These are phyloP conservation scores for Parastagonospora avenae DNA, from an alignment of 2,329 filamentous ascomycete species.

Conservation along the genomic window DNA sequence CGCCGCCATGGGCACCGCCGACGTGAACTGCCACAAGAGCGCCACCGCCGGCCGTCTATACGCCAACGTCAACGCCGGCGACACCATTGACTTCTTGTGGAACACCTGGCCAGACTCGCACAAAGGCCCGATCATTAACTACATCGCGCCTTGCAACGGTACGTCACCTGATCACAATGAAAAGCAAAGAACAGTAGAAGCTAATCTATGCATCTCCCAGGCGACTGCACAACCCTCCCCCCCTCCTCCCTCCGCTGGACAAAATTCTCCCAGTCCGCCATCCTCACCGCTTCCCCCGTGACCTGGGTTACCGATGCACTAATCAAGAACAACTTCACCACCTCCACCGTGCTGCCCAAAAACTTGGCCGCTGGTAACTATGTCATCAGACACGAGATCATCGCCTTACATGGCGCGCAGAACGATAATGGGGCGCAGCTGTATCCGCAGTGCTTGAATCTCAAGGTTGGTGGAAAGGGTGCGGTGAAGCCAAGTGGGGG, in stretches of 20 bases:
- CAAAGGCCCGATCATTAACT: constrained; percentile 47
- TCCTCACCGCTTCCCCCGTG: constrained; percentile 29
- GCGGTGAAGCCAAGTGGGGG: constrained; percentile 44
- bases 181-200: neutral
- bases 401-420: constrained; percentile 53
- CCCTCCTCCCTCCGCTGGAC: constrained; percentile 36
- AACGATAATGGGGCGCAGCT: constrained; percentile 56
- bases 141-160: constrained; percentile 46
- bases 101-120: constrained; percentile 45
- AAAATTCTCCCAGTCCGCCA: constrained; percentile 40
- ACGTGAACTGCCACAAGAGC: constrained; percentile 50
- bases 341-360: constrained; percentile 50
- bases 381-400: constrained; percentile 60
- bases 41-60: constrained; percentile 40
- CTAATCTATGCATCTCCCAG: constrained; percentile 8
- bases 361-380: constrained; percentile 56
- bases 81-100: constrained; percentile 42
- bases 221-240: constrained; percentile 38
- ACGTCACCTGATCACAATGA: neutral
- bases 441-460: constrained; percentile 59
- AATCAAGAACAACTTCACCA: constrained; percentile 54
- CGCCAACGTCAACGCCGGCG: constrained; percentile 42
- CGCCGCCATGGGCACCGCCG: constrained; percentile 22
- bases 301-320: constrained; percentile 44
- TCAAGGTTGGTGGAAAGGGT: constrained; percentile 55